These are phyloP conservation scores for Yarrowia galli DNA, from an alignment of 1,139 yeast species.

Conservation along the genomic window DNA sequence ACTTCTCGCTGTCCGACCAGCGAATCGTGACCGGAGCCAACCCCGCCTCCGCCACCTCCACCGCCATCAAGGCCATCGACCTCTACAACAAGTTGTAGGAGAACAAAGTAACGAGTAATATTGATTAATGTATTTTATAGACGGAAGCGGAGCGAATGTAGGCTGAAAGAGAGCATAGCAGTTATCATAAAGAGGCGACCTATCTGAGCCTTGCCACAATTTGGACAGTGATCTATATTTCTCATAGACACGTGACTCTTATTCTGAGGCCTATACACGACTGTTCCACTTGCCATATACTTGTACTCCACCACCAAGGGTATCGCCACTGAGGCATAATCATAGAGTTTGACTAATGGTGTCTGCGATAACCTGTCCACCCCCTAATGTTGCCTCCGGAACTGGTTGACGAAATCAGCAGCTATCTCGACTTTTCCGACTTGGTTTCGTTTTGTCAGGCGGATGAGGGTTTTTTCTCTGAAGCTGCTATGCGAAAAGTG, in stretches of 20 bases:
- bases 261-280: too few relatives aligned
- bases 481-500: not conserved
- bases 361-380: too few relatives aligned
- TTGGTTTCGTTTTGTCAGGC: not conserved
- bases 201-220: too few relatives aligned
- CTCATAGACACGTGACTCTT: too few relatives aligned
- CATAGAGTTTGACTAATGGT: not conserved
- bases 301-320: too few relatives aligned
- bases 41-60: conserved; percentile 63
- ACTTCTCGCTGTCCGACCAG: conserved; percentile 60
- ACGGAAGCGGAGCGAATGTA: too few relatives aligned
- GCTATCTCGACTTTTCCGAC: not conserved
- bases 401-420: not conserved
- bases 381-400: not conserved
- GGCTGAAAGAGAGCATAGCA: too few relatives aligned
- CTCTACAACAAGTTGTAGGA: conserved; percentile 38
- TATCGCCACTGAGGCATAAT: not conserved
- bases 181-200: too few relatives aligned
- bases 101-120: not conserved
- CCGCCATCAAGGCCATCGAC: conserved; percentile 54
- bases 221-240: too few relatives aligned
- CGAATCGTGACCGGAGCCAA: conserved; percentile 67
- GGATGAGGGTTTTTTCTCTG: not conserved
- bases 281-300: too few relatives aligned
- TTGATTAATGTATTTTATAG: conserved; percentile 19